Percentiles rank a stretch among this genome's conserved stretches.
Evolutionary conservation across 2,329 filamentous ascomycete species (phyloP).

Genomic region (Lecanosticta acicola): DNA sequence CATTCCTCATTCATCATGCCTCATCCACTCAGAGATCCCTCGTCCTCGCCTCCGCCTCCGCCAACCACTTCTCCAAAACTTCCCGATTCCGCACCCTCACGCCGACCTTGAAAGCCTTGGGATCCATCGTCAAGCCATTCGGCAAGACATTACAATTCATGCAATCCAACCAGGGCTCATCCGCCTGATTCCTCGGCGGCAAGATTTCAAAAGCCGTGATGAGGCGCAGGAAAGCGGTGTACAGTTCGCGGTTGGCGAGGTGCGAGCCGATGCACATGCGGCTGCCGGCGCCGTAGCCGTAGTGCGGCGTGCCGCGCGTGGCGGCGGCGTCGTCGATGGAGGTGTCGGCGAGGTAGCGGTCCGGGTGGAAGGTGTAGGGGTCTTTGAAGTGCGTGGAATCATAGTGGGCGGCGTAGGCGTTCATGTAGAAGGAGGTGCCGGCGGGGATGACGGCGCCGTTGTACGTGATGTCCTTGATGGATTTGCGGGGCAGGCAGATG

Average conservation of each 20-base stretch:
- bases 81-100: constrained; percentile 40
- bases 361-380: constrained; percentile 60
- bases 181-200: constrained; percentile 36
- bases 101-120: constrained; percentile 47
- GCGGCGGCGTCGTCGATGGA: constrained; percentile 36
- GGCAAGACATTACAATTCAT: constrained; percentile 44
- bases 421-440: constrained; percentile 75
- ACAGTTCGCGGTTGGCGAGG: constrained; percentile 37
- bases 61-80: constrained; percentile 43
- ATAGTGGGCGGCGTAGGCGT: constrained; percentile 70
- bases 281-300: constrained; percentile 43
- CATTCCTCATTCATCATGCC: too few relatives aligned
- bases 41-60: constrained; percentile 44
- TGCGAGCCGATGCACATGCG: constrained; percentile 39
- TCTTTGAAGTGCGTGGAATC: constrained; percentile 63
- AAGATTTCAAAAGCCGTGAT: constrained; percentile 45
- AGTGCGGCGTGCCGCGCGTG: constrained; percentile 43
- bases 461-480: constrained; percentile 66
- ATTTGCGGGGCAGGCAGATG: constrained; percentile 67
- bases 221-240: constrained; percentile 45
- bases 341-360: constrained; percentile 59
- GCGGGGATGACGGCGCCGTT: constrained; percentile 63
- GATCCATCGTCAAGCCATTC: constrained; percentile 46
- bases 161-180: constrained; percentile 41
- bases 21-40: too few relatives aligned